Base-by-base conservation (phyloP, 106 monocot species). In the Posidonia australis region DNA sequence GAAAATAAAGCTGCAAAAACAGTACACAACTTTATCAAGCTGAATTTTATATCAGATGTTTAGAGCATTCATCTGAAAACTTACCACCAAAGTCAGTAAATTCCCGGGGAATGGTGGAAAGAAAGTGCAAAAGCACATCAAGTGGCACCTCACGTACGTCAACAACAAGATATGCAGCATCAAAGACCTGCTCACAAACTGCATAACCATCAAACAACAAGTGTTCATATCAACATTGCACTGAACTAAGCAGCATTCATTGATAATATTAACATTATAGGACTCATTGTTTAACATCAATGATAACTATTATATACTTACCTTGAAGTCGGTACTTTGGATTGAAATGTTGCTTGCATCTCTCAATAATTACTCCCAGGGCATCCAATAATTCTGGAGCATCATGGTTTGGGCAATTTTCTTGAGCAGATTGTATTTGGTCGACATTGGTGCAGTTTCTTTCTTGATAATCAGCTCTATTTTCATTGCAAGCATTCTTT, bases 281-380 rank as follows among this genome's bases (percentile, higher is more conserved):
- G 52, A 48, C 10, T 21, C 23, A n/a, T n/a, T 51, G 16, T 28
- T 52, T 25, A 6, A 25, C 4, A 48, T 13, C 45, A 25, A 57
- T 1, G 13, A 29, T 49, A 25, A 27, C 24, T 25, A 27, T 3
- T 10, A 14, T 28, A 27, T 14, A 60, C 60, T 20, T 1, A 89
- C 93, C 93, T 89, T 84, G 63, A 61, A 79, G 75, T 46, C 93
- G 89, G 72, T 94, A 94, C 20, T 84, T 89, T 25, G 83, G 80
- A 77, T 94, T 94, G 64, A 86, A 94, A 62, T 94, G 93, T 46
- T 94, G 93, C 74, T 86, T 94, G 60, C 81, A 89, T 74, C 77
- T 89, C 74, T 86, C 79, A 54, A 86, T 72, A 53, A 94, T 56
- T 57, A 69, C 65, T 65, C 83, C 75, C 28, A 94, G 69, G 62